phyloP scores from a whole-genome alignment of 2,329 filamentous ascomycete genomes.

The Chaetothyriales sp. region DNA sequence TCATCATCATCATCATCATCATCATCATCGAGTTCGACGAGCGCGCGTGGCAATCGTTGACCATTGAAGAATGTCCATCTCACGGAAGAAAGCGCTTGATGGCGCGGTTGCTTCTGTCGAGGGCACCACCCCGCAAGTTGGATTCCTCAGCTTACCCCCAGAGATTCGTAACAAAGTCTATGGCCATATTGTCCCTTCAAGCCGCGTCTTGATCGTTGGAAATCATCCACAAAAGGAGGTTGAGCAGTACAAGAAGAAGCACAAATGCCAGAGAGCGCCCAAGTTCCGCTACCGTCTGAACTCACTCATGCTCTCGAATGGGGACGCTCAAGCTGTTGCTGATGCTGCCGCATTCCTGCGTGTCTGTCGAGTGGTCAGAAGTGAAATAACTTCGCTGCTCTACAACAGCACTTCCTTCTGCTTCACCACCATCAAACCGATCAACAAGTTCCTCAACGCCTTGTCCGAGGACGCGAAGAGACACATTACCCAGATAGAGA shows the following conservation, averaged over 20 bases:
- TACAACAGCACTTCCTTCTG: constrained; percentile 16
- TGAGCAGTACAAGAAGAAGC: constrained; percentile 3
- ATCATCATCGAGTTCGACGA: background rate
- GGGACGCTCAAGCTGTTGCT: constrained; percentile 1
- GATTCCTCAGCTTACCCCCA: constrained; percentile 51
- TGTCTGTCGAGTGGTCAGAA: constrained; percentile 14
- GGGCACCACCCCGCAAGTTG: constrained; percentile 28
- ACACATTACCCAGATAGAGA: constrained; percentile 21
- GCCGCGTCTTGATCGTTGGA: constrained; percentile 7
- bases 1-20: too few species aligned
- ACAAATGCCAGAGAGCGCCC: constrained; percentile 6
- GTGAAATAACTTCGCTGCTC: constrained; percentile 12
- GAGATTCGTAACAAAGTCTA: constrained; percentile 59
- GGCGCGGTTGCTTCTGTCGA: background rate
- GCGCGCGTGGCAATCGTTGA: background rate
- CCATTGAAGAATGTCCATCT: background rate
- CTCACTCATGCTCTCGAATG: background rate
- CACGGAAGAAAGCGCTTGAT: background rate
- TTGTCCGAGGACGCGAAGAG: constrained; percentile 31
- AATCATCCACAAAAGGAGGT: constrained; percentile 14
- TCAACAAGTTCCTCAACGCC: constrained; percentile 26
- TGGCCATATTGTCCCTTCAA: constrained; percentile 40
- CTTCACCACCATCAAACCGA: constrained; percentile 14
- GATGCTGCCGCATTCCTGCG: constrained; percentile 7
- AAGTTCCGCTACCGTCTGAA: constrained; percentile 9